These are phyloP conservation scores for Lactarius indigo DNA, from an alignment of 768 basidiomycete species.

Conservation along the genomic window DNA sequence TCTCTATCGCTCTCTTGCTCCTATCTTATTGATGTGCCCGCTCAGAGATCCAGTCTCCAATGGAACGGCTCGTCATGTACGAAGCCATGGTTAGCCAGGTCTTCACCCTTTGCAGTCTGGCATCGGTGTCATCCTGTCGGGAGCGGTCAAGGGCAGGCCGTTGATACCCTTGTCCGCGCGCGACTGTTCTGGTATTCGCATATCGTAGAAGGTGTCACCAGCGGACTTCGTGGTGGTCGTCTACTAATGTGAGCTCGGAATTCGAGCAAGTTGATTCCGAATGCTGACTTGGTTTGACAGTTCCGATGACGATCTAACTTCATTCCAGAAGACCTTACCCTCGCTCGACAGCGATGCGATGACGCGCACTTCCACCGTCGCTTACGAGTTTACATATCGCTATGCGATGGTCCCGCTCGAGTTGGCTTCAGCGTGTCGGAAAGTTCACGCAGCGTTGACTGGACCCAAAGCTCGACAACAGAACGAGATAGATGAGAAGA, in stretches of 20 bases:
- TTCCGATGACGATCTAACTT: slow-evolving; percentile 68
- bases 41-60: slow-evolving; percentile 42
- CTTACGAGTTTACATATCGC: slow-evolving; percentile 53
- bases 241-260: slow-evolving; percentile 61
- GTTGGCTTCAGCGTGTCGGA: slow-evolving; percentile 72
- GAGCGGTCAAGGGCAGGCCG: slow-evolving; percentile 50
- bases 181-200: slow-evolving; percentile 90
- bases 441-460: slow-evolving; percentile 74
- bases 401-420: slow-evolving; percentile 69
- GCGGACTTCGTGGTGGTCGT: slow-evolving; percentile 80
- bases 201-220: slow-evolving; percentile 79
- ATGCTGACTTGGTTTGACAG: slow-evolving; percentile 35
- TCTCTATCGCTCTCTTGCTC: neutral
- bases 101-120: slow-evolving; percentile 64
- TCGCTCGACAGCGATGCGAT: slow-evolving; percentile 25
- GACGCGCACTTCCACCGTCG: slow-evolving; percentile 36
- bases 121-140: slow-evolving; percentile 45
- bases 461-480: slow-evolving; percentile 70
- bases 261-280: slow-evolving; percentile 11
- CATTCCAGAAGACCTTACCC: slow-evolving; percentile 61
- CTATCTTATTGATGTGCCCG: slow-evolving; percentile 14
- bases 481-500: slow-evolving; percentile 53
- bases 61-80: slow-evolving; percentile 61
- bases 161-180: slow-evolving; percentile 59
- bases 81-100: slow-evolving; percentile 82